phyloP scores from a whole-genome alignment of 352 stramenopile genomes.

The Globisporangium heterothallicum region DNA sequence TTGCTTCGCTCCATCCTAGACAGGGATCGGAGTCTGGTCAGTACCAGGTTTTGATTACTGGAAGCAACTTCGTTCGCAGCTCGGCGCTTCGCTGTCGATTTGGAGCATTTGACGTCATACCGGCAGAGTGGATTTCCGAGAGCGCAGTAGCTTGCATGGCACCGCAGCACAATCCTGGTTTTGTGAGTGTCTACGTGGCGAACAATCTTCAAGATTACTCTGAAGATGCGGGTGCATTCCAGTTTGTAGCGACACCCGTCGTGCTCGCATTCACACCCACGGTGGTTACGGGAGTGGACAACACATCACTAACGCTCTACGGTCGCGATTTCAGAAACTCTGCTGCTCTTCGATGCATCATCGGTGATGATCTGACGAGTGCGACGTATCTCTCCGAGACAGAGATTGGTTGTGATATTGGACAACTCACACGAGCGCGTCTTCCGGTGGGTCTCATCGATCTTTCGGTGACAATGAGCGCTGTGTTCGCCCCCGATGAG shows the following conservation, averaged over 20 bases:
- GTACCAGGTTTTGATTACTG: constrained; percentile 24
- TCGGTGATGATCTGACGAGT: constrained; percentile 24
- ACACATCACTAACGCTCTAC: constrained; percentile 13
- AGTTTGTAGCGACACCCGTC: constrained; percentile 30
- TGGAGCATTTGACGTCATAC: constrained; percentile 24
- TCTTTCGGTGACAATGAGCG: constrained; percentile 11
- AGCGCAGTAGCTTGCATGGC: constrained; percentile 23
- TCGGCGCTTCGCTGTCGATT: constrained; percentile 35
- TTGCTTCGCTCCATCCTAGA: constrained; percentile 14
- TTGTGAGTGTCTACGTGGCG: constrained; percentile 34
- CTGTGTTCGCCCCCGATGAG: background rate
- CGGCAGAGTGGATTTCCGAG: constrained; percentile 30
- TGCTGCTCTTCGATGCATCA: constrained; percentile 24
- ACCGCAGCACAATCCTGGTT: constrained; percentile 21
- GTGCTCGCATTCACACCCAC: constrained; percentile 29
- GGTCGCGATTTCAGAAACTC: constrained; percentile 37
- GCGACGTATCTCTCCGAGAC: constrained; percentile 24
- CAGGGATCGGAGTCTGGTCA: constrained; percentile 25
- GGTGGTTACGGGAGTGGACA: constrained; percentile 7
- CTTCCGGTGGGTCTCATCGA: constrained; percentile 31
- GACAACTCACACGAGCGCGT: constrained; percentile 6
- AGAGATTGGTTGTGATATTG: constrained; percentile 16
- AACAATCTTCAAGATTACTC: constrained; percentile 62
- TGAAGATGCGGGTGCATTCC: constrained; percentile 17
- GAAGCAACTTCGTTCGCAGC: constrained; percentile 29